Evolutionary conservation across 2,329 filamentous ascomycete species (phyloP), one percentile per base, ranked within the genome.

Genomic region (Ophiostoma sp.): DNA sequence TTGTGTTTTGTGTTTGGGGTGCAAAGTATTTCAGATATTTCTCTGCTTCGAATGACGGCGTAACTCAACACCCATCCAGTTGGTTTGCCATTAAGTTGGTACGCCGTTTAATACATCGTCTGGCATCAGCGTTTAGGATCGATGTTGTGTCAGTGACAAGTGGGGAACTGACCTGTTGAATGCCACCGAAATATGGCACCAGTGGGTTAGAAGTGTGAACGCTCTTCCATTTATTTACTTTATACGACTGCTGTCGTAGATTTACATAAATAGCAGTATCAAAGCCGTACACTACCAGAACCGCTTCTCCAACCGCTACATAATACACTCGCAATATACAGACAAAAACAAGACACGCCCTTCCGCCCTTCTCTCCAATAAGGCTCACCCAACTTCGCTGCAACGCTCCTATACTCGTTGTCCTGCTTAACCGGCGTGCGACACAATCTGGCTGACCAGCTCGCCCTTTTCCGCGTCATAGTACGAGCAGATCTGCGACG

Each of bases 391-490:
- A 17, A 17, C 36, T 17, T 3, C n/a, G 7, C 15, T 8, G 11
- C 4, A 11, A 8, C 50, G 9, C 57, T 31, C 1, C 31, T 15
- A 28, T 2, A n/a, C 33, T 17, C 12, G 8, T 6, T 22, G 33
- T 5, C 5, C 28, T 4, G 12, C 79, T 77, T 86, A 98, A 73
- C 95, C 95, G 76, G 93, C 90, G 84, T 98, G 95, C 79, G 96
- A 94, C 22, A 99, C 96, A 81, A 99, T 98, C 87, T 98, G 95
- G 79, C 90, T 97, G 36, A 95, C 88, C 76, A 98, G 80, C 76
- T 92, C 90, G 28, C 93, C 92, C 82, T 94, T 88, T 69, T 80
- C 85, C 82, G 91, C 80, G 73, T 93, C 85, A 89, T 86, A 87
- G 86, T 93, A 86, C 80, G 94, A 89, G 82, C 94, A 90, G 79